These are phyloP conservation scores for Cupressus sempervirens DNA, from an alignment of 75 land plant species.

Conservation along the genomic window DNA sequence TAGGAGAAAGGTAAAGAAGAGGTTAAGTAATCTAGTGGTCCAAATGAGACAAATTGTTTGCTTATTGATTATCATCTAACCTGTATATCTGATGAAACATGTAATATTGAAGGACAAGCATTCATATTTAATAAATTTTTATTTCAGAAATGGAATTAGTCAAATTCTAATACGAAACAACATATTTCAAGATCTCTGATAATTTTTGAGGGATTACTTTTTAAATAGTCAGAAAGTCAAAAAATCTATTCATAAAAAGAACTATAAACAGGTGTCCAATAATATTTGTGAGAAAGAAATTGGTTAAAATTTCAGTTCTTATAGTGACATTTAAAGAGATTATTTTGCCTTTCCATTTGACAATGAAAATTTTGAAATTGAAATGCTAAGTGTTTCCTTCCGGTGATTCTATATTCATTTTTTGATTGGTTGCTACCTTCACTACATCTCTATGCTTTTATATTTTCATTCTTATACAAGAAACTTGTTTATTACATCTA, in stretches of 20 bases:
- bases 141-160: not conserved
- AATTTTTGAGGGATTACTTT: not conserved
- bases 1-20: not conserved
- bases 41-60: conserved; percentile 7
- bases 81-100: conserved; percentile 4
- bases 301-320: not conserved
- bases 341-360: not conserved
- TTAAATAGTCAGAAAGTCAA: not conserved
- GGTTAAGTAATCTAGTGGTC: not conserved
- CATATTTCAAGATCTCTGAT: not conserved
- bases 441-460: too few species aligned
- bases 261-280: not conserved
- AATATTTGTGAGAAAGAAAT: not conserved
- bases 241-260: not conserved
- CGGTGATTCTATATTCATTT: too few species aligned
- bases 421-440: too few species aligned
- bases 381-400: too few species aligned
- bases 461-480: too few species aligned
- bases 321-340: not conserved
- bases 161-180: not conserved
- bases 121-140: not conserved
- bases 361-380: not conserved
- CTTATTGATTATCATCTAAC: not conserved
- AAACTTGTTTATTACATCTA: too few species aligned
- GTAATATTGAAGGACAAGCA: not conserved